Base-by-base conservation (phyloP, 148 eudicot genomes). In the Fagopyrum esculentum region DNA sequence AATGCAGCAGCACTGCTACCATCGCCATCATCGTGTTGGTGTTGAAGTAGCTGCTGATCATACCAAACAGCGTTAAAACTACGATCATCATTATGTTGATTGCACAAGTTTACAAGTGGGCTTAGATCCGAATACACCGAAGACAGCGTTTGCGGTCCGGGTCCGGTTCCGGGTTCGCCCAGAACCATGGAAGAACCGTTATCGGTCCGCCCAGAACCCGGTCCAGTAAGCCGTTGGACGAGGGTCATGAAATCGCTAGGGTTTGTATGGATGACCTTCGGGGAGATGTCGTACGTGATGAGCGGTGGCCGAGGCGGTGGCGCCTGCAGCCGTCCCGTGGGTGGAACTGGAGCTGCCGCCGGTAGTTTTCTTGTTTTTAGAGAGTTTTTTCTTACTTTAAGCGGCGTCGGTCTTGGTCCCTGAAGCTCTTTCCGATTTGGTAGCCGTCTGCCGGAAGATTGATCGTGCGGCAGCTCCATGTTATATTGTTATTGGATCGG, bases 251-350 rank as follows among this genome's bases (percentile, higher is more conserved):
- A 93, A 40, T 93, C 97, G 66, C 79, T 88, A 71, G 97, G 95
- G 85, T 83, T 82, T 59, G 93, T 78, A 76, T 93, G 98, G 75
- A 93, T 93, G 8, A 93, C 85, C 77, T 93, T 91, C 5, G 98
- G 98, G 9, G 98, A 93, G 50, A 93, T 93, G 4, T 87, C 84
- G 81, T 93, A 93, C n/a, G 88, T 93, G 45, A 93, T 89, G 47
- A 93, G 91, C 3, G 98, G 98, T 9, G 84, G 87, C 15, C 84
- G 86, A 50, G 79, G 86, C 40, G 77, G 73, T 52, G 72, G 78
- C 7, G 78, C 61, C 40, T 35, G 81, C 88, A 4, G 83, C 56
- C 1, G 98, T 35, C 40, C 40, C 40, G 40, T 35, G 1, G 69
- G 69, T 48, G 0, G 85, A 46, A 8, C 75, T 45, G 29, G 73